These are phyloP conservation scores for Pyrenopolyporus hunteri DNA, from an alignment of 495 filamentous ascomycete genomes.

Conservation along the genomic window DNA sequence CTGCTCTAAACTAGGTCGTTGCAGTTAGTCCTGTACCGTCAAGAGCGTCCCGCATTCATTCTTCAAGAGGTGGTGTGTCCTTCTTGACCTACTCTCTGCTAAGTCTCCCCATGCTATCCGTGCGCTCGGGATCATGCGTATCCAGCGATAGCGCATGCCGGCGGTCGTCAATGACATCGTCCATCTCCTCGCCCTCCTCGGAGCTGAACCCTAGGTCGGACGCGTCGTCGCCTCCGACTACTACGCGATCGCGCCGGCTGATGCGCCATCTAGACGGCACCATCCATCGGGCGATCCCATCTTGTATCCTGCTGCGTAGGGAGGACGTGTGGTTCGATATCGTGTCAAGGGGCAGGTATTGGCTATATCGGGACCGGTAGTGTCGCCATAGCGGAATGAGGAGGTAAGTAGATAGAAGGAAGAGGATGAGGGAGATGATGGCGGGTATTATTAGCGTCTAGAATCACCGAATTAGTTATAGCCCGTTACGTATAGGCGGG, in stretches of 20 bases:
- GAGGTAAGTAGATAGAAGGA: slow-evolving; percentile 71
- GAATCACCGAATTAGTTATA: not conserved
- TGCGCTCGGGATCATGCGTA: slow-evolving; percentile 59
- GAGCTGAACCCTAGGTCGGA: slow-evolving; percentile 56
- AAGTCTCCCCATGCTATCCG: slow-evolving; percentile 62
- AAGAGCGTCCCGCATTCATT: not conserved
- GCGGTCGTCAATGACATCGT: slow-evolving; percentile 69
- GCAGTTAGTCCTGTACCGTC: slow-evolving; percentile 29
- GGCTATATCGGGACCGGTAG: slow-evolving; percentile 74
- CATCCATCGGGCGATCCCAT: slow-evolving; percentile 59
- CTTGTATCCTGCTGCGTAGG: slow-evolving; percentile 65
- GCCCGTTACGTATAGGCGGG: not conserved
- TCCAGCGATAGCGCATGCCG: slow-evolving; percentile 67
- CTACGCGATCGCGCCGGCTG: slow-evolving; percentile 43
- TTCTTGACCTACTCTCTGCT: slow-evolving; percentile 69
- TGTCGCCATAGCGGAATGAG: slow-evolving; percentile 76
- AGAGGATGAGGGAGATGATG: slow-evolving; percentile 75
- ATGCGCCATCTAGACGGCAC: slow-evolving; percentile 63
- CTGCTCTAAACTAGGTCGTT: slow-evolving; percentile 62
- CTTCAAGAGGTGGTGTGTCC: slow-evolving; percentile 2
- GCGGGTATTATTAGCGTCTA: slow-evolving; percentile 82
- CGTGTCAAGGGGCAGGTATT: slow-evolving; percentile 70
- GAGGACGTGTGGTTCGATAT: slow-evolving; percentile 67
- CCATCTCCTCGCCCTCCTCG: slow-evolving; percentile 66
- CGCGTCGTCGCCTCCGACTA: slow-evolving; percentile 46